Conservation (phyloP, 805 yeast species). For the Cyberlindnera suaveolens region DNA sequence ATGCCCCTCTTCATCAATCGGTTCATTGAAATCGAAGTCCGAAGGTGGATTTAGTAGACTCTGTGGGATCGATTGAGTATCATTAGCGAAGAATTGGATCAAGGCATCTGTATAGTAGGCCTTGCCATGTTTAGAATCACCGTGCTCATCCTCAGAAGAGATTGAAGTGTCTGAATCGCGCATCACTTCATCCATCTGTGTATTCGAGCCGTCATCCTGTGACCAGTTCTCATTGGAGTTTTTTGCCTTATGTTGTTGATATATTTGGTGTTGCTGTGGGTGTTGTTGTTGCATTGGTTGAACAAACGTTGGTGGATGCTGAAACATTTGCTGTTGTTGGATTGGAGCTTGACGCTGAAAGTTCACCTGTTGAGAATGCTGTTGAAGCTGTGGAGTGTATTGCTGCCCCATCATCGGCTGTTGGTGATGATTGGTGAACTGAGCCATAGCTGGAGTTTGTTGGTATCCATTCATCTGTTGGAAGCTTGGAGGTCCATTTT, state of each 20-base stretch:
- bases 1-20: conserved; percentile 76
- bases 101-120: conserved; percentile 35
- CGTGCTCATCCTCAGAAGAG: conserved; percentile 26
- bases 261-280: conserved; percentile 8
- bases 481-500: conserved; percentile 1
- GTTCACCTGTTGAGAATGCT: conserved; percentile 4
- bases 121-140: conserved; percentile 20
- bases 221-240: conserved; percentile 26
- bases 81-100: conserved; percentile 44
- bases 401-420: neutral
- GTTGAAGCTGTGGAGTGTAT: conserved; percentile 12
- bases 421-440: neutral
- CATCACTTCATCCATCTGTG: conserved; percentile 26
- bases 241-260: conserved; percentile 23
- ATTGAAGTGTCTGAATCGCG: conserved; percentile 36
- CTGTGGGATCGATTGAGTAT: conserved; percentile 25
- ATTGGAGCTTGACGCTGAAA: conserved; percentile 1
- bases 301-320: neutral
- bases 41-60: conserved; percentile 50
- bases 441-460: neutral
- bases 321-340: neutral
- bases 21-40: conserved; percentile 57
- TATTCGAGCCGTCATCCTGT: conserved; percentile 25
- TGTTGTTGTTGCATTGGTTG: conserved; percentile 13
- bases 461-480: neutral